A percentile compares a stretch with the other conserved stretches of the same genome.
phyloP scores from a whole-genome alignment of 169 alveolate species.

The Neospora caninum region DNA sequence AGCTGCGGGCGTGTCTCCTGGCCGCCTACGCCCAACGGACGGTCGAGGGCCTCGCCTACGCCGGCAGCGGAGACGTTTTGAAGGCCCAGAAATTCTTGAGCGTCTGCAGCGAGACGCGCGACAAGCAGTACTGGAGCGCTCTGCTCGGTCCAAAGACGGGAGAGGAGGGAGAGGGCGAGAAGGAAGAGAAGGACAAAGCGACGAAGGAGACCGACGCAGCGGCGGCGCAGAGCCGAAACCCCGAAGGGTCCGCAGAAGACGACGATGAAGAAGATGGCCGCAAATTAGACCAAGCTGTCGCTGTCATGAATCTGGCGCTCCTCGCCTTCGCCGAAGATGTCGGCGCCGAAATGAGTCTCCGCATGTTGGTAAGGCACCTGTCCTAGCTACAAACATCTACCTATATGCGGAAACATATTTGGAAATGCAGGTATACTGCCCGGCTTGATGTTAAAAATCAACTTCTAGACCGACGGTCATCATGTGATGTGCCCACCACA shows the following conservation, averaged over 20 bases:
- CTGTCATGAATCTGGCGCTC: conserved; percentile 63
- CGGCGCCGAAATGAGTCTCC: conserved; percentile 66
- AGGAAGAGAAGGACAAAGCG: conserved; percentile 11
- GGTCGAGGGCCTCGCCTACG: conserved; percentile 93
- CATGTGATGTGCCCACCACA: too few relatives aligned
- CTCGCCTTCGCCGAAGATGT: conserved; percentile 71
- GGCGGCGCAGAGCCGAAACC: not conserved
- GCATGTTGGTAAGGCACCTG: conserved; percentile 33
- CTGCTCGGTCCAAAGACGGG: not conserved
- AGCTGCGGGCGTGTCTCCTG: conserved; percentile 29
- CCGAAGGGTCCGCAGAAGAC: conserved; percentile 38
- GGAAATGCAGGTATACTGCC: too few relatives aligned
- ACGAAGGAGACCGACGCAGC: conserved; percentile 80
- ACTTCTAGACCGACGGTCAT: too few relatives aligned
- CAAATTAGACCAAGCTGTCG: conserved; percentile 58
- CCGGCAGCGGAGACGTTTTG: conserved; percentile 98
- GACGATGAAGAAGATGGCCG: conserved; percentile 57
- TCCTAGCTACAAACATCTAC: not conserved
- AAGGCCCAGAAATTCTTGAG: conserved; percentile 94
- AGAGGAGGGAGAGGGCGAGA: not conserved
- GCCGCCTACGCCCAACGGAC: conserved; percentile 68
- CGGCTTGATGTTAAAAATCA: too few relatives aligned
- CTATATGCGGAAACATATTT: too few relatives aligned
- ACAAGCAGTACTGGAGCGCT: conserved; percentile 52
- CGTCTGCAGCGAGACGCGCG: conserved; percentile 62